phyloP scores from a whole-genome alignment of 345 rosid species.

The Dipteronia dyeriana region DNA sequence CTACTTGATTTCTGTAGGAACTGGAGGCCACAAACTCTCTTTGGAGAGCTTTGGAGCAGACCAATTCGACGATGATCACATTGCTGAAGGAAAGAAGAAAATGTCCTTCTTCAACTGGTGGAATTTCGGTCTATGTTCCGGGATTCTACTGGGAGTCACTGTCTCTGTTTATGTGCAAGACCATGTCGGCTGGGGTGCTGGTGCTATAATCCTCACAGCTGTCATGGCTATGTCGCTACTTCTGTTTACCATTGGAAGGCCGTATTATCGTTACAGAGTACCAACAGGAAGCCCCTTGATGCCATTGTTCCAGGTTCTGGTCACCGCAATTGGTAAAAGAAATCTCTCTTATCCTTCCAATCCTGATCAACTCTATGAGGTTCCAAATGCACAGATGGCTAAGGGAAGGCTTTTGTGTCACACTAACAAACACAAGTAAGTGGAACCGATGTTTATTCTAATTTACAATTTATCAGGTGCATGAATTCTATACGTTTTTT shows the following conservation, averaged over 20 bases:
- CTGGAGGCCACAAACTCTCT: constrained; percentile 94
- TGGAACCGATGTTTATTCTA: too few relatives aligned
- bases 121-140: constrained; percentile 72
- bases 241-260: constrained; percentile 66
- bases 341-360: constrained; percentile 55
- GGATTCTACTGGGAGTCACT: constrained; percentile 78
- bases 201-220: constrained; percentile 56
- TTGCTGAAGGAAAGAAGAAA: constrained; percentile 70
- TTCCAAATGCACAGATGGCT: constrained; percentile 2
- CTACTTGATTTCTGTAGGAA: constrained; percentile 78
- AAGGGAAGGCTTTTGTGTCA: too few relatives aligned
- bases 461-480: too few relatives aligned
- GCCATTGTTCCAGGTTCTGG: constrained; percentile 74
- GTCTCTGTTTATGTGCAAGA: constrained; percentile 73
- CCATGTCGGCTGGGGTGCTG: constrained; percentile 77
- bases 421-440: too few relatives aligned
- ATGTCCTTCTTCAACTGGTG: constrained; percentile 97
- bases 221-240: constrained; percentile 69
- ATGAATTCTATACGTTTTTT: too few relatives aligned
- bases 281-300: constrained; percentile 80
- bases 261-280: constrained; percentile 61
- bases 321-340: constrained; percentile 75
- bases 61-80: constrained; percentile 80
- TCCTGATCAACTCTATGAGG: constrained; percentile 56
- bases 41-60: constrained; percentile 95